Percentiles rank a stretch among this genome's conserved stretches.
Evolutionary conservation across 73 alveolate genomes (phyloP).

Genomic region (Paramecium sonneborni): DNA sequence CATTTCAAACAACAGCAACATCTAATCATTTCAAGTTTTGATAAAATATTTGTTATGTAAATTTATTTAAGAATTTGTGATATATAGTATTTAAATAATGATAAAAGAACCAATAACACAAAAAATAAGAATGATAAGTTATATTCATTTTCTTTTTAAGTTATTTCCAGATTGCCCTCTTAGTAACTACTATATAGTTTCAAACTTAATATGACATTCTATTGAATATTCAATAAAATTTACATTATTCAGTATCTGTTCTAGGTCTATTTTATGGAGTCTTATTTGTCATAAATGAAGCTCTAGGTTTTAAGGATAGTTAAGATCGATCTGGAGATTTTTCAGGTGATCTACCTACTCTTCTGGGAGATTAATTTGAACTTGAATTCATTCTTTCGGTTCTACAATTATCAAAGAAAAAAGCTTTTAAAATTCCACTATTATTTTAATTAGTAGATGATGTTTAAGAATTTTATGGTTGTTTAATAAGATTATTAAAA

Average conservation of each 20-base stretch:
- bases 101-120: background rate
- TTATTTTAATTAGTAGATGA: background rate
- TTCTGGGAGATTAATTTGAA: background rate
- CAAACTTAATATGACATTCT: conserved; percentile 17
- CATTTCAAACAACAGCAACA: background rate
- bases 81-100: too few species aligned
- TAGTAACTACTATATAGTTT: conserved; percentile 18
- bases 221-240: background rate
- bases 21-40: background rate
- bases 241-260: conserved; percentile 39
- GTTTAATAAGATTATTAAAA: conserved; percentile 21
- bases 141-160: background rate
- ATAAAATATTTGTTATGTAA: background rate
- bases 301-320: background rate
- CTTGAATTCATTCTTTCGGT: background rate
- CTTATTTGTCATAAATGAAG: background rate
- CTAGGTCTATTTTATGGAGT: conserved; percentile 46
- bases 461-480: background rate
- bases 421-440: background rate
- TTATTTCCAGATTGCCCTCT: conserved; percentile 6
- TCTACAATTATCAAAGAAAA: conserved; percentile 39
- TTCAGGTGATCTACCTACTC: conserved; percentile 24
- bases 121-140: conserved; percentile 25
- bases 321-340: background rate
- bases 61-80: background rate